Conservation (phyloP, 441 rosid species). For the Capsella rubella region DNA sequence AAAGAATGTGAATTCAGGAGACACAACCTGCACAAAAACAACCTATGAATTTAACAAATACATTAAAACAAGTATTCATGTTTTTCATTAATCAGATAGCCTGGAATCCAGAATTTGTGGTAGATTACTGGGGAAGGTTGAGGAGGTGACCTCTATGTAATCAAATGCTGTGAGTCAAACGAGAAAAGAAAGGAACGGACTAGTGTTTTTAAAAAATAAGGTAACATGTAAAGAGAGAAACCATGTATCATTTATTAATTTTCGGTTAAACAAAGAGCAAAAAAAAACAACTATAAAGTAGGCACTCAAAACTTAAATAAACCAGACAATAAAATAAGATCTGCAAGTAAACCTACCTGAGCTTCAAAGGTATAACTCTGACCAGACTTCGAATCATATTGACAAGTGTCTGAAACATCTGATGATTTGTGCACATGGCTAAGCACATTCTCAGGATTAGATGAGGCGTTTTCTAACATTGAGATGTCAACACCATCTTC, state of each 20-base stretch:
- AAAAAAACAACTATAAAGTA: background rate
- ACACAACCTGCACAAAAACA: conserved; percentile 69
- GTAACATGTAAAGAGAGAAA: conserved; percentile 17
- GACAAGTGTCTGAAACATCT: conserved; percentile 53
- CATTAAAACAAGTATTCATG: conserved; percentile 14
- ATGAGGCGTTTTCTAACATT: conserved; percentile 61
- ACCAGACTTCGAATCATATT: conserved; percentile 53
- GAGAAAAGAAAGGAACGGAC: conserved; percentile 12
- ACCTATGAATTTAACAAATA: conserved; percentile 40
- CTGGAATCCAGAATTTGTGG: conserved; percentile 2
- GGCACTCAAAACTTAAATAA: conserved; percentile 12
- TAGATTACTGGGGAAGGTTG: conserved; percentile 18
- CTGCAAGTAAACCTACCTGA: conserved; percentile 61
- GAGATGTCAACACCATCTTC: conserved; percentile 94
- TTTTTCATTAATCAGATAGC: conserved; percentile 12
- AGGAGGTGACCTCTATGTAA: conserved; percentile 25
- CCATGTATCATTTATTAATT: conserved; percentile 5
- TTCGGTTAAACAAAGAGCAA: background rate
- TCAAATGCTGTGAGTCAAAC: conserved; percentile 21
- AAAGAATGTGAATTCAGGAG: conserved; percentile 97
- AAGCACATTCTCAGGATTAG: conserved; percentile 56
- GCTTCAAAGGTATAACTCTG: conserved; percentile 93
- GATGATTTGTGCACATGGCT: conserved; percentile 52
- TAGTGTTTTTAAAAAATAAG: background rate
- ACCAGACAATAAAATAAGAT: conserved; percentile 17